Evolutionary conservation across 768 basidiomycete genomes (phyloP), one percentile per base, ranked within the genome.

Genomic region (Suillus luteus): DNA sequence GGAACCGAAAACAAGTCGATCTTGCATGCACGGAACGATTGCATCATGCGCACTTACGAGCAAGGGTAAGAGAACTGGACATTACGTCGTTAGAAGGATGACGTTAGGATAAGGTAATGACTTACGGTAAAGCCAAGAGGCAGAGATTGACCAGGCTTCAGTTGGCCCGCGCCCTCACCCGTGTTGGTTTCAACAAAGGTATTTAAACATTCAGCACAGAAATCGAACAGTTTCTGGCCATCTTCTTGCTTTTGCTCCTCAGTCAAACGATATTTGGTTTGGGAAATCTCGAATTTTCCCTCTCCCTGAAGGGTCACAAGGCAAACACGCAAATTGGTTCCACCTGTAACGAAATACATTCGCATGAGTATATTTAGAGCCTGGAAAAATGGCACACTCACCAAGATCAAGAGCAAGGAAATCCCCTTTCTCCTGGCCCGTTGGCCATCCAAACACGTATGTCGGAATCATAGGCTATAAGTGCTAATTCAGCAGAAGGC

Each of bases 231-330:
- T 64, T 89, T 90, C 73, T 94, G 90, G 7, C 96, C 97, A n/a
- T 98, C 95, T 8, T 92, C 93, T 64, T 97, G 95, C 77, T 99
- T 99, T 76, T 99, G 97, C 71, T 98, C 97, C 72, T 99, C 97
- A 1, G 93, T 88, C 52, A 99, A 85, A 59, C 96, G 91, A 77
- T 98, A 99, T 77, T 99, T 99, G 41, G 95, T 91, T 74, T 99
- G 96, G 0, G 95, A 95, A 69, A 99, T 91, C 78, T 98, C 95
- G 75, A 99, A 99, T 80, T 96, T 96, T 64, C 97, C 96, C 11
- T 88, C 85, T 31, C 97, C 97, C 68, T 91, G 87, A 2, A 99
- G 81, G 35, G 89, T 92, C 58, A 99, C 96, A 51, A 97, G 89
- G 78, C 97, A 99, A 51, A 98, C 97, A 51, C 97, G 95, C n/a